Evolutionary conservation across 495 filamentous ascomycete genomes (phyloP), one percentile per base, ranked within the genome.

Genomic region (Penicillium roqueforti): DNA sequence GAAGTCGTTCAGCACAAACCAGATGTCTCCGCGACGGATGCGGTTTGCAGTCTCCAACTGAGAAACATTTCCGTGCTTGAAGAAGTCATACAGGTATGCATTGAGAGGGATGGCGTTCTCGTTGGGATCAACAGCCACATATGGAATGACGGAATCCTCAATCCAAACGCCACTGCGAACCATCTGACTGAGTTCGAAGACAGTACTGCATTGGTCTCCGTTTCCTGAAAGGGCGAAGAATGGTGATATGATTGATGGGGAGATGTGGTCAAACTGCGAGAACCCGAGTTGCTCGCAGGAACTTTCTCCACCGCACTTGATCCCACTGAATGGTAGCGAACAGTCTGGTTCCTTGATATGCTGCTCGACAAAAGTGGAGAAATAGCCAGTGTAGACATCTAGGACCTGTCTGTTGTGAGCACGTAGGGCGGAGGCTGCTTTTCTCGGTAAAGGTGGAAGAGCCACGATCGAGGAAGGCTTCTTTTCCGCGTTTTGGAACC

Each of bases 191-290:
- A 91, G 78, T 40, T 89, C 84, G 9, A 73, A 61, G 26, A 91
- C 81, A 0, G 72, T 81, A 8, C 67, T 58, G 69, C 88, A 89
- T 3, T 70, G 54, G 56, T 90, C 88, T 3, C 61, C 66, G 43
- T 81, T 74, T 3, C 88, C 86, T 1, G 88, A 91, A 4, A 92
- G 75, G 1, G 86, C 86, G 9, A 83, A 77, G 59, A 92, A 92
- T 3, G 83, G 67, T 8, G 87, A 89, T 10, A 80, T 76, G 3
- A 85, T 32, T 68, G 74, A 41, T 72, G 63, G 16, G 69, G 28
- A 26, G 67, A 58, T 6, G 36, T 29, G 45, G 4, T 32, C 18
- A 6, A 29, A 40, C n/a, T 28, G 11, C 5, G 37, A 10, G 18
- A 51, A n/a, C 4, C 48, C 48, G 6, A 51, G 36, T 41, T 41